Evolutionary conservation across 1,284 basidiomycete species (phyloP).

Genomic region (Exobasidium cylindrosporum): DNA sequence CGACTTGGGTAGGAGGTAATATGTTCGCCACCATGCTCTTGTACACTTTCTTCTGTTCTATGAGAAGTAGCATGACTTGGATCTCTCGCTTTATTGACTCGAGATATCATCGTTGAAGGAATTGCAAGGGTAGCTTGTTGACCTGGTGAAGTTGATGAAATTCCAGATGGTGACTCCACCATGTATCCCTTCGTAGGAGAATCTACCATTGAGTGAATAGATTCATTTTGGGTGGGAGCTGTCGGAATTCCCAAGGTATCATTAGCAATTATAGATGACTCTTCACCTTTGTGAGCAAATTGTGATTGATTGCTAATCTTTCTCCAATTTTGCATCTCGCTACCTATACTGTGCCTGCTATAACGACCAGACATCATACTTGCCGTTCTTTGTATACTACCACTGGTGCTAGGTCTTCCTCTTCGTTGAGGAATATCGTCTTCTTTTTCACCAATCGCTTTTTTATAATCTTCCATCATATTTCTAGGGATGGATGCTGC

Average conservation of each 20-base stretch:
- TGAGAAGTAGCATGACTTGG: neutral
- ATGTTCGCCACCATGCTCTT: neutral
- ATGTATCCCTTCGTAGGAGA: neutral
- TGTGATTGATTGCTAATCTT: neutral
- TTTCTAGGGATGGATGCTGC: conserved; percentile 38
- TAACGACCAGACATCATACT: neutral
- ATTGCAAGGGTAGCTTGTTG: neutral
- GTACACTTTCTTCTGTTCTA: neutral
- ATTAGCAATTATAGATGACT: no score
- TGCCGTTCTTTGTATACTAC: neutral
- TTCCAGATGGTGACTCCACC: neutral
- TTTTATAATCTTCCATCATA: conserved; percentile 43
- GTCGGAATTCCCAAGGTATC: neutral
- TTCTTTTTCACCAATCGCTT: neutral
- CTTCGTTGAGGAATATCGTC: neutral
- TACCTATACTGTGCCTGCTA: neutral
- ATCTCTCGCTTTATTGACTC: neutral
- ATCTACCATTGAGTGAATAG: neutral
- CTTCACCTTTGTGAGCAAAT: no score
- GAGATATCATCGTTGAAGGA: neutral
- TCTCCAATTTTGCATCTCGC: neutral
- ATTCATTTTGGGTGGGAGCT: neutral
- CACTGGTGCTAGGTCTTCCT: neutral
- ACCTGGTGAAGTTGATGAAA: neutral
- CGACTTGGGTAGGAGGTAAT: conserved; percentile 13